Conservation (phyloP, 352 stramenopile species). For the Globisporangium spinosum region DNA sequence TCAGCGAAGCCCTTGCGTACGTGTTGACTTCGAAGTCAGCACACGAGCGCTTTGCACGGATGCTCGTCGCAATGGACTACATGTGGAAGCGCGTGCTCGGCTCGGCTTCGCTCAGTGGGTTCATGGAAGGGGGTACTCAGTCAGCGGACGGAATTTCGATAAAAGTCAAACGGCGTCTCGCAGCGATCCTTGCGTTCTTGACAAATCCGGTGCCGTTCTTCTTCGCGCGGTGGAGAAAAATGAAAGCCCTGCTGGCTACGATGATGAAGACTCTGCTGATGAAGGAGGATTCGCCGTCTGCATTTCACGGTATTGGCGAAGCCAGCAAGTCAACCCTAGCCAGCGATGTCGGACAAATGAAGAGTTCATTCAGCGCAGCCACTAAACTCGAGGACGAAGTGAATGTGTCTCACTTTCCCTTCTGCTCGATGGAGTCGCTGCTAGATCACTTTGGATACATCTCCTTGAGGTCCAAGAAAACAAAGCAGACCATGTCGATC, state of each 20-base stretch:
- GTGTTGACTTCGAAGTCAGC: conserved; percentile 18
- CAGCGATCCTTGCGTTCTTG: conserved; percentile 9
- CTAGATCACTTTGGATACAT: conserved; percentile 33
- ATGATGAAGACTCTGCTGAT: conserved; percentile 1
- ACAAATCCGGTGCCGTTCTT: conserved; percentile 21
- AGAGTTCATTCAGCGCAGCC: not conserved
- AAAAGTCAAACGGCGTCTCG: conserved; percentile 16
- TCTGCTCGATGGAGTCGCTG: conserved; percentile 30
- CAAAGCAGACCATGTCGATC: conserved; percentile 26
- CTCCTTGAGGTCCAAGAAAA: conserved; percentile 27
- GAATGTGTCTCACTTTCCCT: conserved; percentile 22
- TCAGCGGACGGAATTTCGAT: conserved; percentile 19
- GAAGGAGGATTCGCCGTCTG: not conserved
- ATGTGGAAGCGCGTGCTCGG: conserved; percentile 39
- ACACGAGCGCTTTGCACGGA: conserved; percentile 26
- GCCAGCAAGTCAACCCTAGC: not conserved
- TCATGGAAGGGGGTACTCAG: conserved; percentile 27
- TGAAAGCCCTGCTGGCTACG: conserved; percentile 4
- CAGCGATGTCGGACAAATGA: not conserved
- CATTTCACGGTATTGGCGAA: conserved; percentile 1
- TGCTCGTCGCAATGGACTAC: conserved; percentile 39
- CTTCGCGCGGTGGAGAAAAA: conserved; percentile 16
- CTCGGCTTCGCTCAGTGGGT: conserved; percentile 18
- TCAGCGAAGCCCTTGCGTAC: conserved; percentile 21
- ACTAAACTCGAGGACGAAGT: not conserved